Base-by-base conservation (phyloP, 2,329 filamentous ascomycete species). In the Diplodia seriata region DNA sequence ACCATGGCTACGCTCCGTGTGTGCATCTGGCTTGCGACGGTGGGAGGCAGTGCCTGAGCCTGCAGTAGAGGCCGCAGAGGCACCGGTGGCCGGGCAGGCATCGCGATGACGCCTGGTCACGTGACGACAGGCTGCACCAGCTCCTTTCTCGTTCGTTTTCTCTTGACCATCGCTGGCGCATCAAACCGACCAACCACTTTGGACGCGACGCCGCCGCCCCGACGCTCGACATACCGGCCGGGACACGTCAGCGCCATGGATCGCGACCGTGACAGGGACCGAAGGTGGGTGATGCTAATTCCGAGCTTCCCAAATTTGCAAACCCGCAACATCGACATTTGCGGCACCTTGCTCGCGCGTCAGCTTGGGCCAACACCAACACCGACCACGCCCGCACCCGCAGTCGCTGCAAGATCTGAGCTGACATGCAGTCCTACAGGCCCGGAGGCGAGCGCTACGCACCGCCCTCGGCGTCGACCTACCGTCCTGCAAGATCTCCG, bases 221-320 rank as follows among this genome's bases (percentile, higher is more conserved):
- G 40, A 40, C 55, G 33, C 40, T 54, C 65, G 47, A 43, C 66
- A 67, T 56, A 36, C 47, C 29, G n/a, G 49, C 50, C 23, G 12
- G 53, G 54, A 62, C 47, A 47, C 54, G 47, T 50, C 54, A 67
- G 33, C 43, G 49, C 36, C 36, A 68, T 68, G 66, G 77, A 76
- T 57, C 43, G 67, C 50, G 74, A 76, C 62, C 71, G 78, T 68
- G 79, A 81, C 69, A 76, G 79, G 66, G 79, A 81, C 54, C 74
- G 80, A 74, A 81, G 81, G 81, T 82, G 75, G 75, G 79, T 79
- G 69, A 66, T 70, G 70, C 70, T 71, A 59, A 51, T 38, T 63
- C 59, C 59, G 29, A 36, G n/a, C 36, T 63, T 36, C 59, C 47
- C 26, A 51, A 43, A 43, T 51, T 14, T 63, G 59, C 29, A 63